Conservation (phyloP, 2,329 filamentous ascomycete species). For the Trichoderma afroharzianum region DNA sequence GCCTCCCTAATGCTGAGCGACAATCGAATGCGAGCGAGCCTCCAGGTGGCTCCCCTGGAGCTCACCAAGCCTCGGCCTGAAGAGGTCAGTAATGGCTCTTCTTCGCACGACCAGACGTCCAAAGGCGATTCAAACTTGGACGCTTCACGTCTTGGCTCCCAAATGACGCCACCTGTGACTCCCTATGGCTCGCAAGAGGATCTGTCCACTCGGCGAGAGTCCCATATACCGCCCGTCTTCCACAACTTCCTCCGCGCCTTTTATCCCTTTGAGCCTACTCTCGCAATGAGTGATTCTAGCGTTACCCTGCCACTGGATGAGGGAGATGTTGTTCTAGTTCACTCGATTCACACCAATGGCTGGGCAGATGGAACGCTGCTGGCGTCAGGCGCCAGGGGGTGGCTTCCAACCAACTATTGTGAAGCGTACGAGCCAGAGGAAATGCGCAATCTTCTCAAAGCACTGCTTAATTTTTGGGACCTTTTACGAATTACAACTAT, state of each 20-base stretch:
- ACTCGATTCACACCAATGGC: slow-evolving; percentile 96
- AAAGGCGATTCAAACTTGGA: slow-evolving; percentile 25
- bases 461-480: slow-evolving; percentile 90
- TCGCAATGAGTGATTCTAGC: slow-evolving; percentile 74
- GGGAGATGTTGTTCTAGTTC: slow-evolving; percentile 88
- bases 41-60: slow-evolving; percentile 57
- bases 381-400: slow-evolving; percentile 80
- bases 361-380: slow-evolving; percentile 96
- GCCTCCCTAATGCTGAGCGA: slow-evolving; percentile 38
- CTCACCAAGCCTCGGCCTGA: slow-evolving; percentile 43
- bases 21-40: slow-evolving; percentile 52
- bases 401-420: slow-evolving; percentile 98
- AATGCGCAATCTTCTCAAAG: slow-evolving; percentile 79
- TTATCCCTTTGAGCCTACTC: slow-evolving; percentile 82
- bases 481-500: slow-evolving; percentile 73
- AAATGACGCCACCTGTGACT: slow-evolving; percentile 75
- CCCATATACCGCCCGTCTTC: slow-evolving; percentile 62
- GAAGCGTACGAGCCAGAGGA: slow-evolving; percentile 88
- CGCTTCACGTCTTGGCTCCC: slow-evolving; percentile 44
- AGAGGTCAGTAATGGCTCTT: slow-evolving; percentile 29
- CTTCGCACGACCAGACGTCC: slow-evolving; percentile 29
- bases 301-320: slow-evolving; percentile 85
- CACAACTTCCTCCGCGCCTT: slow-evolving; percentile 94
- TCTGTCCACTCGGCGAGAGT: slow-evolving; percentile 38
- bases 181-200: slow-evolving; percentile 66